Percentiles rank a stretch among this genome's conserved stretches.
Conservation (phyloP, 2,329 filamentous ascomycete species). For the Penicillium glabrum region DNA sequence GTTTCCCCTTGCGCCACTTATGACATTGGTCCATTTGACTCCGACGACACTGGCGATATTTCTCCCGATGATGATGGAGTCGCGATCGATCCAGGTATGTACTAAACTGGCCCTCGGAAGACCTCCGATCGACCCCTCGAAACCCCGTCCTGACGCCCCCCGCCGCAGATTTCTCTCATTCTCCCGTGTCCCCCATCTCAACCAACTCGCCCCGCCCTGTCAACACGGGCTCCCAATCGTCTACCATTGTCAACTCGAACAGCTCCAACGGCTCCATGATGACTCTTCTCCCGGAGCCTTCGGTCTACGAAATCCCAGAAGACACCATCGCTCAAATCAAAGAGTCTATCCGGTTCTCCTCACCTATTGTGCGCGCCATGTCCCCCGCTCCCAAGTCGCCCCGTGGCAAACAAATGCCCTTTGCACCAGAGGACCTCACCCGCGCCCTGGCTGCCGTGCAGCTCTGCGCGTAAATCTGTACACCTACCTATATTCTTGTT, state of each 20-base stretch:
- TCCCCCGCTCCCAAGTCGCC: slow-evolving; percentile 19
- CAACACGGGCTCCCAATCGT: slow-evolving; percentile 34
- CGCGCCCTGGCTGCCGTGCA: slow-evolving; percentile 39
- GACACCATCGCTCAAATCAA: slow-evolving; percentile 33
- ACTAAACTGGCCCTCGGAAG: background rate
- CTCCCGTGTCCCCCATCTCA: slow-evolving; percentile 18
- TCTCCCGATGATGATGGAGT: slow-evolving; percentile 24
- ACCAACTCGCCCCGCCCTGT: slow-evolving; percentile 28
- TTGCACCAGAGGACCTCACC: slow-evolving; percentile 36
- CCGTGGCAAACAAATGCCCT: slow-evolving; percentile 30
- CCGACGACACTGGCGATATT: slow-evolving; percentile 22
- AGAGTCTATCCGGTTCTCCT: slow-evolving; percentile 33
- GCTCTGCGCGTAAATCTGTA: slow-evolving; percentile 26
- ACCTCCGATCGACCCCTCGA: background rate
- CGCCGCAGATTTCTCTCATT: slow-evolving; percentile 1
- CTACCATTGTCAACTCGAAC: slow-evolving; percentile 35
- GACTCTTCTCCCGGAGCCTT: slow-evolving; percentile 33
- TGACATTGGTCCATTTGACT: slow-evolving; percentile 22
- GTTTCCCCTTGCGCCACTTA: slow-evolving; percentile 39
- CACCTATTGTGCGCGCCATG: slow-evolving; percentile 28
- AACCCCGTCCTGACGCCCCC: slow-evolving; percentile 6
- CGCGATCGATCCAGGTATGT: slow-evolving; percentile 22
- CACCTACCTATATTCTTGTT: slow-evolving; percentile 2
- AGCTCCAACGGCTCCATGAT: slow-evolving; percentile 36
- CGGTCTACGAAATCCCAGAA: slow-evolving; percentile 21